phyloP scores from a whole-genome alignment of 192 early-diverging fungal species.

The Obelidium mucronatum region DNA sequence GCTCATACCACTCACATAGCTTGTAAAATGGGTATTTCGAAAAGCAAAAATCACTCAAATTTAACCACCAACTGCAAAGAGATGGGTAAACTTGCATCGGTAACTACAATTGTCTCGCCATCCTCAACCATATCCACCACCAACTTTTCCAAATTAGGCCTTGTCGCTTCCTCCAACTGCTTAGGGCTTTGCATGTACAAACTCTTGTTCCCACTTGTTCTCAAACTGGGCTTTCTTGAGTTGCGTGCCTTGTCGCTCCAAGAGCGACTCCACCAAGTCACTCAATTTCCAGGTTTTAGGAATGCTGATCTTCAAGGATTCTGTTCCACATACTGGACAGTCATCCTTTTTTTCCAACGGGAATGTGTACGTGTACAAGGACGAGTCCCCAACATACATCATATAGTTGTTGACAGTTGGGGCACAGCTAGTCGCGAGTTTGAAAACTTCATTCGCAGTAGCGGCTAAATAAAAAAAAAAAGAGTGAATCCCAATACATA shows the following conservation, averaged over 20 bases:
- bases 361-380: constrained; percentile 92
- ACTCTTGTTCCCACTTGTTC: constrained; percentile 54
- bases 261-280: constrained; percentile 83
- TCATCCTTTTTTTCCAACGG: constrained; percentile 80
- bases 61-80: constrained; percentile 44
- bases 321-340: constrained; percentile 91
- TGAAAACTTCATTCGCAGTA: constrained; percentile 95
- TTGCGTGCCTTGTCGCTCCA: constrained; percentile 80
- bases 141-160: constrained; percentile 83
- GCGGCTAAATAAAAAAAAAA: constrained; percentile 62
- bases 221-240: constrained; percentile 86
- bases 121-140: constrained; percentile 70
- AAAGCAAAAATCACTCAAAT: constrained; percentile 41
- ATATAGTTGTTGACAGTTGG: constrained; percentile 91
- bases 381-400: constrained; percentile 94
- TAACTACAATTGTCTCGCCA: constrained; percentile 79
- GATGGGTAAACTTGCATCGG: constrained; percentile 79
- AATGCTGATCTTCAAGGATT: constrained; percentile 56
- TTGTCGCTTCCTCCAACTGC: constrained; percentile 76
- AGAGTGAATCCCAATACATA: constrained; percentile 38
- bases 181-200: constrained; percentile 92
- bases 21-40: no score
- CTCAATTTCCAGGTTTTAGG: constrained; percentile 66
- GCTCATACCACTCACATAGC: background rate
- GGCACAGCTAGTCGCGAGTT: constrained; percentile 82